These are phyloP conservation scores for Globisporangium emineosum DNA, from an alignment of 352 stramenopile species.

Conservation along the genomic window DNA sequence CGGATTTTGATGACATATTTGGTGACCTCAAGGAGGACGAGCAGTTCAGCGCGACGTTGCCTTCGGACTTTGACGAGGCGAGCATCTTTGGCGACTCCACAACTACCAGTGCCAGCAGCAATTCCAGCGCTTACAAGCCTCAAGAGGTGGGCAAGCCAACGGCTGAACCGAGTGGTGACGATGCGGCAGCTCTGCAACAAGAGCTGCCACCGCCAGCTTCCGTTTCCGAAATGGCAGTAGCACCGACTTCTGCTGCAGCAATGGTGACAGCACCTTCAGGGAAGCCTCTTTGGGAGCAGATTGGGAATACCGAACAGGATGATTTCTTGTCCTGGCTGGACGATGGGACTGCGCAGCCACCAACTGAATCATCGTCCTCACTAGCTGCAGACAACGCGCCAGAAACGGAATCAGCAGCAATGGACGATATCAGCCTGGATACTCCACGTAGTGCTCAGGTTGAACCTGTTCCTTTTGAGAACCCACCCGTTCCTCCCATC, in stretches of 20 bases:
- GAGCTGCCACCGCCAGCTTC: slow-evolving; percentile 2
- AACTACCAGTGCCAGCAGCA: not conserved
- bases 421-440: slow-evolving; percentile 21
- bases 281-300: slow-evolving; percentile 26
- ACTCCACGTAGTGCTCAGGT: not conserved
- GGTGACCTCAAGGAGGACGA: slow-evolving; percentile 67
- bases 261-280: not conserved
- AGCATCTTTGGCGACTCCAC: slow-evolving; percentile 43
- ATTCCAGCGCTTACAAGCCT: not conserved
- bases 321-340: slow-evolving; percentile 85
- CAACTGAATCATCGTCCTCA: not conserved
- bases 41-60: slow-evolving; percentile 36
- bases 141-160: slow-evolving; percentile 1
- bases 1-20: slow-evolving; percentile 84
- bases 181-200: slow-evolving; percentile 4
- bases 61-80: slow-evolving; percentile 46
- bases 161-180: not conserved
- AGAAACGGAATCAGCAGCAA: not conserved
- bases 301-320: slow-evolving; percentile 35
- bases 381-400: not conserved
- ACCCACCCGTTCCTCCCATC: not conserved
- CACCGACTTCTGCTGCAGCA: not conserved
- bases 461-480: not conserved
- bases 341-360: slow-evolving; percentile 24
- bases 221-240: not conserved